Evolutionary conservation across 140 eudicot species (phyloP).

Genomic region (Ambrosia hybrid): DNA sequence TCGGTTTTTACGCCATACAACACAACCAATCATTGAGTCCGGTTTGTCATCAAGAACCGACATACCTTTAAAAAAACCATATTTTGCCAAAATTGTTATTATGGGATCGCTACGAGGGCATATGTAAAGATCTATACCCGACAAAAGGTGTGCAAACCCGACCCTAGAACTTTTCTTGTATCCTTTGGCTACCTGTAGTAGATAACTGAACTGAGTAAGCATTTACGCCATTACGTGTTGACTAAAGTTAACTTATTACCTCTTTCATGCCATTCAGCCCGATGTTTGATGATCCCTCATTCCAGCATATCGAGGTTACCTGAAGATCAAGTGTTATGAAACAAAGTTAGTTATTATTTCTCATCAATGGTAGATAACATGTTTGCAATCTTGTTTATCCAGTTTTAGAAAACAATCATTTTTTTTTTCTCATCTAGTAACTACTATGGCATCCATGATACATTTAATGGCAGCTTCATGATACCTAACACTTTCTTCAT

Average conservation of each 20-base stretch:
- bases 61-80: slow-evolving; percentile 75
- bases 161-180: slow-evolving; percentile 52
- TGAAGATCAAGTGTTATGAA: slow-evolving; percentile 28
- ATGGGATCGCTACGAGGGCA: slow-evolving; percentile 65
- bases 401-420: too few species aligned
- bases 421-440: too few species aligned
- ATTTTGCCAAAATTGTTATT: slow-evolving; percentile 64
- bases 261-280: slow-evolving; percentile 63
- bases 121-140: slow-evolving; percentile 61
- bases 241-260: slow-evolving; percentile 36
- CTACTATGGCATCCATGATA: neutral
- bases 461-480: neutral
- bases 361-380: neutral
- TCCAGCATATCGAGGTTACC: slow-evolving; percentile 72
- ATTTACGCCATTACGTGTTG: neutral
- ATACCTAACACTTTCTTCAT: neutral
- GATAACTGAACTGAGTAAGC: neutral
- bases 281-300: slow-evolving; percentile 50
- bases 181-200: slow-evolving; percentile 55
- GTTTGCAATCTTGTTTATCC: too few species aligned
- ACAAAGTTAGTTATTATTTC: neutral
- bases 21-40: slow-evolving; percentile 66
- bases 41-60: slow-evolving; percentile 52
- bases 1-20: slow-evolving; percentile 64
- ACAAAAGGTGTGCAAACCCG: slow-evolving; percentile 52